Conservation (phyloP, 2,329 filamentous ascomycete species). For the Cladorrhinum sp. region DNA sequence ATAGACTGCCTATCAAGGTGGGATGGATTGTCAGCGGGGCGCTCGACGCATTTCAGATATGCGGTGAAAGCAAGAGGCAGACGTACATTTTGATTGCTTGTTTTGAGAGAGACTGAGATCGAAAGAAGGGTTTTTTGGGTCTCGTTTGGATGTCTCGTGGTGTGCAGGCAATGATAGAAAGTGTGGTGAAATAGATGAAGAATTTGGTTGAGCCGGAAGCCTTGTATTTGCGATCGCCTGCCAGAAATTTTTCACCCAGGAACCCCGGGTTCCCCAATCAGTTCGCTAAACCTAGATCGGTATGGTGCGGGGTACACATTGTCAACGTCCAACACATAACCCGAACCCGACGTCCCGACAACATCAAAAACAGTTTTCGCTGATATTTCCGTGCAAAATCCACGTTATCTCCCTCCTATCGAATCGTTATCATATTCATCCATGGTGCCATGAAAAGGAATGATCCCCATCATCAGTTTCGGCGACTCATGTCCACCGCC, state of each 20-base stretch:
- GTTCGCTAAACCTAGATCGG: background rate
- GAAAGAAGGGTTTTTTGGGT: background rate
- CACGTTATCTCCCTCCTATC: too few species aligned
- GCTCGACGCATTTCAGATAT: background rate
- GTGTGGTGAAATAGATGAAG: background rate
- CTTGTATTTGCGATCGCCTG: background rate
- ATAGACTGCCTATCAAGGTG: slow-evolving; percentile 31
- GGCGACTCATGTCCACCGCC: too few species aligned
- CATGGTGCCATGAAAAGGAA: too few species aligned
- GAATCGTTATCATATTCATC: too few species aligned
- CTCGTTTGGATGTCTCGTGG: background rate
- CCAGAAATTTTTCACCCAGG: slow-evolving; percentile 7
- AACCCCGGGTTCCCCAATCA: background rate
- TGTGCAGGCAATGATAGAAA: background rate
- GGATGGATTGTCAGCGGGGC: background rate
- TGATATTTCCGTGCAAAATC: too few species aligned
- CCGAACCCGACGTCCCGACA: too few species aligned
- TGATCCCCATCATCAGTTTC: too few species aligned
- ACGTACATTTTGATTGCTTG: slow-evolving; percentile 9
- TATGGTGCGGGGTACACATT: background rate
- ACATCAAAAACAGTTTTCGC: too few species aligned
- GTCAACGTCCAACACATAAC: too few species aligned
- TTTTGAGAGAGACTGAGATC: background rate
- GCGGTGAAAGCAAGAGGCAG: background rate
- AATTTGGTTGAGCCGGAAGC: background rate